phyloP scores from a whole-genome alignment of 192 early-diverging fungal species.

The Globomyces pollinis-pini region DNA sequence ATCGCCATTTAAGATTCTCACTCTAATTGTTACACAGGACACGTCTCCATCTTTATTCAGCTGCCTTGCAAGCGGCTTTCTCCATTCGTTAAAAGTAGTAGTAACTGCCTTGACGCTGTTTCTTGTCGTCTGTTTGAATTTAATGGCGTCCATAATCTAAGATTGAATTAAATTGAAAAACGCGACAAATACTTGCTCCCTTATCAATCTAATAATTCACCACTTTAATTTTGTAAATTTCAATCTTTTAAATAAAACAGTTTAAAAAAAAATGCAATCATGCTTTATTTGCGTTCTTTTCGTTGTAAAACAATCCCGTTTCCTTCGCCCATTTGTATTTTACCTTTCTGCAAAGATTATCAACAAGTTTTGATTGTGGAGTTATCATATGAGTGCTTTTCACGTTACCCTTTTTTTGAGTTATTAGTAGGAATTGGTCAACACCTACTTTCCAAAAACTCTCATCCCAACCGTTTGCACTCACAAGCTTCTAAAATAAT shows the following conservation, averaged over 20 bases:
- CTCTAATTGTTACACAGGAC: conserved; percentile 34
- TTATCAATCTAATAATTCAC: too few species aligned
- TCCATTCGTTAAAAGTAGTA: conserved; percentile 25
- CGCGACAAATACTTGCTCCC: too few species aligned
- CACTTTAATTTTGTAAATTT: too few species aligned
- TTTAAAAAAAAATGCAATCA: too few species aligned
- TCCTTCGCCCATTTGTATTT: conserved; percentile 22
- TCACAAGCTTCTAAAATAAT: conserved; percentile 20
- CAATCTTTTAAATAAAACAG: too few species aligned
- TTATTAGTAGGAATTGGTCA: conserved; percentile 6
- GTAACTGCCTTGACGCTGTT: too few species aligned
- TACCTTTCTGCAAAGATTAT: conserved; percentile 21
- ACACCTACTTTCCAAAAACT: conserved; percentile 10
- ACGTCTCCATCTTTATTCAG: conserved; percentile 26
- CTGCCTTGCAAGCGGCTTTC: conserved; percentile 38
- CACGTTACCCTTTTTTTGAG: conserved; percentile 9
- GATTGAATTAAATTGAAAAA: too few species aligned
- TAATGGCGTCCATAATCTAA: too few species aligned
- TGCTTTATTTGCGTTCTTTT: too few species aligned
- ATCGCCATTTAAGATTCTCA: conserved; percentile 45
- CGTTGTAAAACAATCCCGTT: too few species aligned
- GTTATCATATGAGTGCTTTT: conserved; percentile 19
- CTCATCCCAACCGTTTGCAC: conserved; percentile 20
- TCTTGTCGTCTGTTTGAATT: too few species aligned
- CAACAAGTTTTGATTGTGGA: conserved; percentile 19